A percentile compares a stretch with the other conserved stretches of the same genome.
Conservation (phyloP, 2,329 filamentous ascomycete genomes). For the Chalara sp. region DNA sequence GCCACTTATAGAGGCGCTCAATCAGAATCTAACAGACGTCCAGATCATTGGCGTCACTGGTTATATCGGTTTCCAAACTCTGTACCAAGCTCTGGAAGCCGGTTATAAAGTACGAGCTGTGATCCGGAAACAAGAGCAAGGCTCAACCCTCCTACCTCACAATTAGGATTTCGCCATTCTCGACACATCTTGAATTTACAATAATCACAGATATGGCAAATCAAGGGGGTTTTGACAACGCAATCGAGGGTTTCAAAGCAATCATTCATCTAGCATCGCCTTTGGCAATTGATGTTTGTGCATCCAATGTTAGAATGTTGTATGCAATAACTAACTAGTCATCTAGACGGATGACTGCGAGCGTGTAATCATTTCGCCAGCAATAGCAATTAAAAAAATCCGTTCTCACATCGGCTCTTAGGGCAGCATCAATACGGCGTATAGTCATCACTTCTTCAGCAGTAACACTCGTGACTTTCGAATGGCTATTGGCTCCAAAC, state of each 20-base stretch:
- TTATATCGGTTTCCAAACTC: background rate
- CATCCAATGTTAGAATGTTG: too few relatives aligned
- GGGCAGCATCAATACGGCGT: conserved; percentile 12
- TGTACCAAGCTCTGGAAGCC: conserved; percentile 11
- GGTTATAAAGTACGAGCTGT: conserved; percentile 12
- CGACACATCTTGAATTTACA: conserved; percentile 6
- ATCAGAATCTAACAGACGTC: background rate
- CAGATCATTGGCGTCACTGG: background rate
- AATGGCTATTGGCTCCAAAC: conserved; percentile 10
- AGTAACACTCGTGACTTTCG: conserved; percentile 18
- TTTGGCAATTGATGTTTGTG: background rate
- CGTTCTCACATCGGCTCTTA: conserved; percentile 14
- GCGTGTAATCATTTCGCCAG: conserved; percentile 15
- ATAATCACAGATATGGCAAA: conserved; percentile 11
- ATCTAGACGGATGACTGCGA: conserved; percentile 12
- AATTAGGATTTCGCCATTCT: conserved; percentile 22
- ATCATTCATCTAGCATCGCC: conserved; percentile 13
- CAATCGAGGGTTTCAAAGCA: conserved; percentile 5
- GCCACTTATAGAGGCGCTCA: too few relatives aligned
- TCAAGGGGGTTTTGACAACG: conserved; percentile 6
- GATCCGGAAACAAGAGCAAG: conserved; percentile 13
- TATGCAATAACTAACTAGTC: background rate
- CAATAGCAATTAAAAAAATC: conserved; percentile 12
- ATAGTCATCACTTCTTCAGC: conserved; percentile 21
- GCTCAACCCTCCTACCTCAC: conserved; percentile 7